Percentiles rank a stretch among this genome's conserved stretches.
These are phyloP conservation scores for Musa beccarii DNA, from an alignment of 176 grass and related monocot species.

Conservation along the genomic window DNA sequence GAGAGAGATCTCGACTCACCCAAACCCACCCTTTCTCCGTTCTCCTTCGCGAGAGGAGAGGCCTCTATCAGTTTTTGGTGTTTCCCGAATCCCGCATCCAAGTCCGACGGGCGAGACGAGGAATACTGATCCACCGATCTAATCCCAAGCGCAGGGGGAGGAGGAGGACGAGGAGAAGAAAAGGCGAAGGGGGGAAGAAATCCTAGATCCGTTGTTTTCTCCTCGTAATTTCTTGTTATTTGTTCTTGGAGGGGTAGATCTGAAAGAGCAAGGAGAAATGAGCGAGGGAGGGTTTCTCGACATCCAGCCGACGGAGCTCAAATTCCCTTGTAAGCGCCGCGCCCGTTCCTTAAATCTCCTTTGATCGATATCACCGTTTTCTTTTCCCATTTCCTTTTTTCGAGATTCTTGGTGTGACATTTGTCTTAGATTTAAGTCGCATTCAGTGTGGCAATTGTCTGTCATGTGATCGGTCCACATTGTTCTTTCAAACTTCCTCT, in stretches of 20 bases:
- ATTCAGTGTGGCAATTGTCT: no score
- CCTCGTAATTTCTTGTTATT: not conserved
- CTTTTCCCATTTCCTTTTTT: not conserved
- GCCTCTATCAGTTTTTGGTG: no score
- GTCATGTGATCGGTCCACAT: no score
- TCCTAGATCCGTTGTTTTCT: not conserved
- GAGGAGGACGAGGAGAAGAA: not conserved
- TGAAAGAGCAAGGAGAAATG: not conserved
- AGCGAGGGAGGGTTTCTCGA: conserved; percentile 52
- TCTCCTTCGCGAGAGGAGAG: no score
- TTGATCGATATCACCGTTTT: not conserved
- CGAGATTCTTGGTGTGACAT: not conserved
- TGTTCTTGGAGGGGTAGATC: conserved; percentile 6
- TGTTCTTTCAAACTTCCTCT: no score
- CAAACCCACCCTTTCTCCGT: no score
- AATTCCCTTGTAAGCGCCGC: conserved; percentile 69
- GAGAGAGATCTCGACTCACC: no score
- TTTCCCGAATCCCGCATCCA: no score
- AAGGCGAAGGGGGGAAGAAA: not conserved
- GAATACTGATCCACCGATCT: no score
- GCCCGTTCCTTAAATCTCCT: not conserved
- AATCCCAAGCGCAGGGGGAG: not conserved
- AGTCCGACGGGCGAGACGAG: no score
- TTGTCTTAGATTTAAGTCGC: not conserved
- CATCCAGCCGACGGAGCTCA: conserved; percentile 78